Base-by-base conservation (phyloP, 352 stramenopile species). In the Globisporangium splendens region DNA sequence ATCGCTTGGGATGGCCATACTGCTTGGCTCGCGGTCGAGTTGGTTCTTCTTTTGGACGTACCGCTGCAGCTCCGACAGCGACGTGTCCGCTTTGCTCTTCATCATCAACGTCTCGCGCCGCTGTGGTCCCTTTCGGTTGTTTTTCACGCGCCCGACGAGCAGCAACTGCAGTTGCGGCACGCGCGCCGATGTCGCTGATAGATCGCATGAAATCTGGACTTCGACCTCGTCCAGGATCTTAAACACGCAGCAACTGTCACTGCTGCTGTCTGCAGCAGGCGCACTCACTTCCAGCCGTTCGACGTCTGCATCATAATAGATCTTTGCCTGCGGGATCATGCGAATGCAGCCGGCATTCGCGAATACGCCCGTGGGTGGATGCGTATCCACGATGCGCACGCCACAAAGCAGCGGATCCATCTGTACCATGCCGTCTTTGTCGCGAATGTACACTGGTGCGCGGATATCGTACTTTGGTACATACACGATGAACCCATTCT, bases 401-500 rank as follows among this genome's bases (percentile, higher is more conserved):
- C 75, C 78, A 41, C 86, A 79, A 52, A 92, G 62, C 50, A 88
- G 51, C 12, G 85, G 80, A 17, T 95, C 75, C 56, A 95, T 81
- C 59, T 98, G 90, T 22, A 98, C 77, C 42, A 83, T 68, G 28
- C 89, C 86, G 46, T 87, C 82, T 53, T 77, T 88, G 65, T 98
- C 92, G 22, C 77, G 77, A 20, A 98, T 72, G 70, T 96, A 98
- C 38, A 98, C 89, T 13, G 91, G 91, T 2, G 83, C 89, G 49
- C 89, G 88, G 21, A 97, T 61, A 59, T 98, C 92, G 63, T 97
- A 98, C 46, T 86, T 84, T 10, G 93, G 93, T 14, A 98, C 69
- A 68, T 97, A 98, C 21, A 96, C 91, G 21, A 96, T 85, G 62
- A 98, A 91, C 11, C 93, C 93, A 65, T 98, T 98, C 55, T 90